A percentile compares a stretch with the other conserved stretches of the same genome.
Conservation (phyloP, 495 filamentous ascomycete species). For the Penicillium diatomitis region DNA sequence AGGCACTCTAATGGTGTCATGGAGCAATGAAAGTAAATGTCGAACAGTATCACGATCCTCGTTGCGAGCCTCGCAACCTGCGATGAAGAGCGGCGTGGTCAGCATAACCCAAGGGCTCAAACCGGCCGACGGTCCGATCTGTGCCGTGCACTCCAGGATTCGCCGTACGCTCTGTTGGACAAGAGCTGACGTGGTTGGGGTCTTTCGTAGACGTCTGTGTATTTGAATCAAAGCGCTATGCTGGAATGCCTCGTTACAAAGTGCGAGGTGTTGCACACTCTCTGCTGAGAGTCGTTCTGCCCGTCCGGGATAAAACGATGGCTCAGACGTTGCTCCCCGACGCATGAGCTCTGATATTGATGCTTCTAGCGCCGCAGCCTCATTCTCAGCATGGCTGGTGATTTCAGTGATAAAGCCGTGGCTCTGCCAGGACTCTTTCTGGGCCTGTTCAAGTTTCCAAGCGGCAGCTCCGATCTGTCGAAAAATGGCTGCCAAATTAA, state of each 20-base stretch:
- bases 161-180: slow-evolving; percentile 34
- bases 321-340: slow-evolving; percentile 19
- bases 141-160: slow-evolving; percentile 34
- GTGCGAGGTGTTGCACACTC: slow-evolving; percentile 27
- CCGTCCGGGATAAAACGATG: slow-evolving; percentile 34
- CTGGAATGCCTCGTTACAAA: slow-evolving; percentile 42
- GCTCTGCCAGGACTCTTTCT: not conserved
- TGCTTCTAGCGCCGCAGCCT: slow-evolving; percentile 26
- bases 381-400: slow-evolving; percentile 17
- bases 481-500: slow-evolving; percentile 33
- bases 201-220: slow-evolving; percentile 29
- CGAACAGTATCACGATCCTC: slow-evolving; percentile 32
- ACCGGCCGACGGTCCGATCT: slow-evolving; percentile 34
- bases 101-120: slow-evolving; percentile 39
- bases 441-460: slow-evolving; percentile 26
- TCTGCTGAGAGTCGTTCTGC: slow-evolving; percentile 26
- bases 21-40: slow-evolving; percentile 25
- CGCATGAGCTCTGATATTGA: slow-evolving; percentile 31
- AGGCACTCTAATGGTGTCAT: slow-evolving; percentile 37
- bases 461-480: slow-evolving; percentile 34
- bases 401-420: slow-evolving; percentile 14
- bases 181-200: slow-evolving; percentile 22
- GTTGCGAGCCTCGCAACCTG: slow-evolving; percentile 34
- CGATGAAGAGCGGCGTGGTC: slow-evolving; percentile 40
- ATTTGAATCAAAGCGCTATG: slow-evolving; percentile 40